A percentile compares a stretch with the other conserved stretches of the same genome.
Evolutionary conservation across 2,329 filamentous ascomycete genomes (phyloP).

Genomic region (Gaeumannomyces sp.): DNA sequence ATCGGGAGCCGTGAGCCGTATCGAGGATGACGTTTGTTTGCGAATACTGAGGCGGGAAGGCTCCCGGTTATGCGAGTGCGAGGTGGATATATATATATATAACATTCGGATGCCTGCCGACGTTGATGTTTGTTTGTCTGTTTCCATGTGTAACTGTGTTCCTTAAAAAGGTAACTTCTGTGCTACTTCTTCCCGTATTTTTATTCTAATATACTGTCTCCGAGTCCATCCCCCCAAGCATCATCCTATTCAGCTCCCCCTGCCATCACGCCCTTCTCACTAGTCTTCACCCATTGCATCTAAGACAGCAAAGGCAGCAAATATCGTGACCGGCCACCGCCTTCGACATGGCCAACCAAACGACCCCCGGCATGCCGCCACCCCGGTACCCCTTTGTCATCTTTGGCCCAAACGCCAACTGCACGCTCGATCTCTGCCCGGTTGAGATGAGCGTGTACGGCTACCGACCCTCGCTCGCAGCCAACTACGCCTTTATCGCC

Average conservation of each 20-base stretch:
- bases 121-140: background rate
- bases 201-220: too few species aligned
- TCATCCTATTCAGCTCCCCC: too few species aligned
- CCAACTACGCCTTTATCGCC: slow-evolving; percentile 35
- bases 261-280: too few species aligned
- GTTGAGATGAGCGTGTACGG: slow-evolving; percentile 38
- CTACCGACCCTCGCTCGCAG: slow-evolving; percentile 39
- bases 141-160: background rate
- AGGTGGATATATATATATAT: background rate
- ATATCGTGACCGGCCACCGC: too few species aligned
- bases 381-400: slow-evolving; percentile 13
- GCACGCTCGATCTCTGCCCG: slow-evolving; percentile 42
- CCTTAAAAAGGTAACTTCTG: too few species aligned
- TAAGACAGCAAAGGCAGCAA: background rate
- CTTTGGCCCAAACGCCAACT: slow-evolving; percentile 43
- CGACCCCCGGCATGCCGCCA: too few species aligned
- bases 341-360: background rate
- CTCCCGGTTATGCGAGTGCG: background rate
- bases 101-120: too few species aligned
- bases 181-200: too few species aligned
- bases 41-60: background rate
- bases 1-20: too few species aligned
- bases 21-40: too few species aligned
- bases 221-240: too few species aligned
- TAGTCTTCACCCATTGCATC: background rate